Base-by-base conservation (phyloP, 2,329 filamentous ascomycete genomes). In the Phaeomoniella chlamydospora region DNA sequence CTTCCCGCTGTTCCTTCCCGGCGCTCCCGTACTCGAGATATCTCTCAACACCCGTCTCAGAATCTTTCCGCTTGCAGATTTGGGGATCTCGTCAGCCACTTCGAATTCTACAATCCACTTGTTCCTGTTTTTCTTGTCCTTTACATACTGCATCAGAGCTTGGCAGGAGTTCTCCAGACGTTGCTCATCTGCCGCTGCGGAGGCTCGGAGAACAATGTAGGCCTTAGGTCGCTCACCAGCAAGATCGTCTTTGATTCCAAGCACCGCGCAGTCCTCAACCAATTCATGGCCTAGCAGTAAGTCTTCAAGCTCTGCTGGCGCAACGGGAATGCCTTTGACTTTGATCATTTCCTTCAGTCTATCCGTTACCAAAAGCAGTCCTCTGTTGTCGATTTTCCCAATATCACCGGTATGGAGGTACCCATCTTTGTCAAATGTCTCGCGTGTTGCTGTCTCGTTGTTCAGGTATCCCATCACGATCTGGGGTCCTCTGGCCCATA, bases 401-500 rank as follows among this genome's bases (percentile, higher is more conserved):
- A 85, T 2, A 75, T 92, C 62, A 1, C 84, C 75, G 0, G 75
- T 80, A 39, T 74, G 69, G 34, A 74, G 48, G 49, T 61, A 74
- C 1, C 67, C 67, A 1, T 68, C 62, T 0, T 62, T 45, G 2
- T 80, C 81, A 41, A 90, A 74, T 0, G 80, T 76, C 32, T 83
- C 76, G 2, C 62, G 64, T 2, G 83, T 85, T 2, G 77, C 73
- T 42, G 79, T 71, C 0, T 74, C 70, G 39, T 81, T 80, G 49
- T 85, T 83, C 46, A 79, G 67, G 51, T 88, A 93, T 1, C 82
- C 85, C 45, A 72, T 66, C 58, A 87, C 87, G 15, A 88, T 64
- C 41, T 90, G 90, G 0, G 84, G 83, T 0, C 85, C 85, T 39
- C 76, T 76, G 36, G 90, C 65, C 65, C 83, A 81, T 1, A 75